Evolutionary conservation across 495 filamentous ascomycete species (phyloP).

Genomic region (Penicillium subrubescens): DNA sequence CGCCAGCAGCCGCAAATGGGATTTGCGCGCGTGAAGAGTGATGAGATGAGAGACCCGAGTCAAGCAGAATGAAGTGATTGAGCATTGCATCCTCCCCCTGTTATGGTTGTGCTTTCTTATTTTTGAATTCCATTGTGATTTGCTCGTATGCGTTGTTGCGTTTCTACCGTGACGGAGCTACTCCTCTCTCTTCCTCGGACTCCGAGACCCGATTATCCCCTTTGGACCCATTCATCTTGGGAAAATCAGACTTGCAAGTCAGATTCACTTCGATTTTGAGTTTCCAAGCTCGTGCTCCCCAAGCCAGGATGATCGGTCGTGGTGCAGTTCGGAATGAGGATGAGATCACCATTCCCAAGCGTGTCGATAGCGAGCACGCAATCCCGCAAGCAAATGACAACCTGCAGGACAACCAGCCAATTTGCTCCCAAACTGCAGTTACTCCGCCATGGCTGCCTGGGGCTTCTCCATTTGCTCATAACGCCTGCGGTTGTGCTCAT

Average conservation of each 20-base stretch:
- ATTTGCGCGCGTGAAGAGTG: neutral
- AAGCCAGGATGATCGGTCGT: neutral
- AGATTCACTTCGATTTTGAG: neutral
- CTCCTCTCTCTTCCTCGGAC: neutral
- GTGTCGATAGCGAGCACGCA: conserved; percentile 42
- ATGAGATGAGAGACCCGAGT: neutral
- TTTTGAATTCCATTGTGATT: conserved; percentile 1
- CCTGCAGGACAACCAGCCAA: neutral
- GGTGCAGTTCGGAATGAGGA: conserved; percentile 8
- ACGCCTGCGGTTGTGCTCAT: conserved; percentile 5
- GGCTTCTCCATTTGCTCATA: neutral
- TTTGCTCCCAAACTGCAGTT: neutral
- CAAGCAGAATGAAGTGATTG: neutral
- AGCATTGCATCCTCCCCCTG: neutral
- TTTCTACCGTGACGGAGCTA: neutral
- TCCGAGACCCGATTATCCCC: neutral
- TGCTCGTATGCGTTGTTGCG: conserved; percentile 3
- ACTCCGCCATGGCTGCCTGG: conserved; percentile 7
- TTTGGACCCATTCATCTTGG: neutral
- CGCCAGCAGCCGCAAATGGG: neutral
- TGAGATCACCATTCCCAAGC: conserved; percentile 25
- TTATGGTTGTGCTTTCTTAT: neutral
- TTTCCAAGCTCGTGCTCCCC: conserved; percentile 1
- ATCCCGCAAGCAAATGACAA: conserved; percentile 45
- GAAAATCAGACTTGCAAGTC: neutral